Percentiles rank a stretch among this genome's conserved stretches.
These are phyloP conservation scores for Quercus gilva DNA, from an alignment of 306 rosid genomes.

Conservation along the genomic window DNA sequence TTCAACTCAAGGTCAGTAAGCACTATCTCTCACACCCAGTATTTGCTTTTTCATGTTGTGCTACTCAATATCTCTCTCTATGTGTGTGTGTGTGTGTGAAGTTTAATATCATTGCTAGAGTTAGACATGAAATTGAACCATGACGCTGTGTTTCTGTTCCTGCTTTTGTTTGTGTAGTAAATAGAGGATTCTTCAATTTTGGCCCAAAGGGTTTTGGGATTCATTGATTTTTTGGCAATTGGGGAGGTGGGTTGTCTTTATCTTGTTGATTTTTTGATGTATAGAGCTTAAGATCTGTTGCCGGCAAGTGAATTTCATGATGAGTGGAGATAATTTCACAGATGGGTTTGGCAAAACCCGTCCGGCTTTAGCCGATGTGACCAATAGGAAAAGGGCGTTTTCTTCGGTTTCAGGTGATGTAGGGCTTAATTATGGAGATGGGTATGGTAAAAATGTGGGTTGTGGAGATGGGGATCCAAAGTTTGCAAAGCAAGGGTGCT, in stretches of 20 bases:
- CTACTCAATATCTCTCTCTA: not conserved
- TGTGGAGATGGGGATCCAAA: conserved; percentile 21
- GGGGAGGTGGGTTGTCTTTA: conserved; percentile 1
- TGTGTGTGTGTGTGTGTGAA: not conserved
- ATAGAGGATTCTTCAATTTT: not conserved
- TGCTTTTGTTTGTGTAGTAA: not conserved
- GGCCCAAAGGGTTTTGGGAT: not conserved
- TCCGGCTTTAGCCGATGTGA: conserved; percentile 47
- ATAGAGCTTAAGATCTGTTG: conserved; percentile 7
- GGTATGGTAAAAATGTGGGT: not conserved
- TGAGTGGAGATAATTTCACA: conserved; percentile 40
- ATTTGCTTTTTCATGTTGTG: not conserved
- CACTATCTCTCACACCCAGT: not conserved
- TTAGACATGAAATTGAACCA: not conserved
- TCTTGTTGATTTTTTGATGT: not conserved
- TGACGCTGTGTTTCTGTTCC: not conserved
- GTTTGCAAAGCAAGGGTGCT: conserved; percentile 31
- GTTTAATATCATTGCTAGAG: not conserved
- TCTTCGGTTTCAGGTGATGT: conserved; percentile 39
- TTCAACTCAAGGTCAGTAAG: not conserved
- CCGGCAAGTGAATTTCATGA: conserved; percentile 24
- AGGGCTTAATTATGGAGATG: conserved; percentile 25
- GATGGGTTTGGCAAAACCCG: conserved; percentile 44
- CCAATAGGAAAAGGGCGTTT: conserved; percentile 64
- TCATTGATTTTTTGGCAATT: not conserved